Evolutionary conservation across 345 rosid genomes (phyloP), one percentile per base, ranked within the genome.

Genomic region (Angophora floribunda): DNA sequence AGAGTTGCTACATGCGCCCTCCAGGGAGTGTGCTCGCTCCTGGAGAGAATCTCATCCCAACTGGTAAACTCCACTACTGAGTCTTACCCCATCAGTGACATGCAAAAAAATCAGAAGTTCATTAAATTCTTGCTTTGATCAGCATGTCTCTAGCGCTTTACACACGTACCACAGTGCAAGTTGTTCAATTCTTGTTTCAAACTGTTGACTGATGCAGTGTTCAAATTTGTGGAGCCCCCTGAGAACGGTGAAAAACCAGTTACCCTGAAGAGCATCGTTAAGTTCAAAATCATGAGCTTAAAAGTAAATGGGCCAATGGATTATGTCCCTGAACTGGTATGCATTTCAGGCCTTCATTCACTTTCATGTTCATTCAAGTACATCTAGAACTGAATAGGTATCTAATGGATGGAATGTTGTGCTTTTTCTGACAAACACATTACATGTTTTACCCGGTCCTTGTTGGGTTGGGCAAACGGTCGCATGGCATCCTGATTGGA

Each of bases 1-100:
- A 95, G 91, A 95, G 96, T 89, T 95, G 96, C 88, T 95, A 93
- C 90, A 96, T 96, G 98, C 95, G 98, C 49, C 97, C 97, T 78
- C 97, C 97, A 3, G 98, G 97, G 57, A 95, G 93, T 49, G 91
- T 93, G 52, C 98, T 96, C 63, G 91, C 95, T 89, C 96, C 98
- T 10, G 95, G 97, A 59, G 97, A 96, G 92, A 93, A 92, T 90
- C 86, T 96, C 86, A 91, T 93, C 19, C 96, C 98, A 52, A 94
- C 94, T 50, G 97, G 98, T 96, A 90, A 91, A 87, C 78, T 59
- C 6, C 47, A 50, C 36, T 80, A 47, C 22, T 45, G 52, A 84
- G 8, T 51, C 4, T 78, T 51, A 50, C 86, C 15, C 24, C 17
- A 59, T 41, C 65, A 41, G 26, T 10, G 82, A 67, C 45, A 9